A percentile compares a stretch with the other conserved stretches of the same genome.
Evolutionary conservation across 306 rosid genomes (phyloP).

Genomic region (Cicer bijugum): DNA sequence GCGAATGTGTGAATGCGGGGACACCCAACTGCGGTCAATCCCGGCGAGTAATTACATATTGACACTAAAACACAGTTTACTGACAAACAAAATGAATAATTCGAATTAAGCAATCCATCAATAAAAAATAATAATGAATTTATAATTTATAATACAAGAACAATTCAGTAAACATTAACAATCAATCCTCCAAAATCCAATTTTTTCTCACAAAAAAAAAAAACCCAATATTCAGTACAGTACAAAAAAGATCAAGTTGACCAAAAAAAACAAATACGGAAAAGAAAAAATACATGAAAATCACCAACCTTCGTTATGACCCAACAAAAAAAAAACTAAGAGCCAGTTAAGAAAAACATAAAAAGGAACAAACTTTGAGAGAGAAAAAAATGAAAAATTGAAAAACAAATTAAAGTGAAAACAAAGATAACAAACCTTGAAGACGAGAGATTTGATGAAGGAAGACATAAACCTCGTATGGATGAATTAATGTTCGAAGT

Average conservation of each 20-base stretch:
- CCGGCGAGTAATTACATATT: no score
- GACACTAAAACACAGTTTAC: no score
- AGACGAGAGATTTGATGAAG: slow-evolving; percentile 20
- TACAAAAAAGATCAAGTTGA: slow-evolving; percentile 43
- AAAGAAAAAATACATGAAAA: no score
- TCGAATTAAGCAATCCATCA: slow-evolving; percentile 33
- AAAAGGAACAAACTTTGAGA: slow-evolving; percentile 35
- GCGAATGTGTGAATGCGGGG: no score
- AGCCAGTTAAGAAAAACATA: slow-evolving; percentile 10
- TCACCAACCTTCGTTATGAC: not conserved
- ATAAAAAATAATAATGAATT: not conserved
- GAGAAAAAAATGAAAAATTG: not conserved
- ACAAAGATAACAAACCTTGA: slow-evolving; percentile 37
- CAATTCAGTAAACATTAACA: not conserved
- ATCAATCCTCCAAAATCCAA: slow-evolving; percentile 33
- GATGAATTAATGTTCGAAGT: not conserved
- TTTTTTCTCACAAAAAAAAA: not conserved
- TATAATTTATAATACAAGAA: slow-evolving; percentile 3
- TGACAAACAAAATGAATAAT: not conserved
- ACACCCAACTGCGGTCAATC: no score
- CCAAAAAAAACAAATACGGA: not conserved
- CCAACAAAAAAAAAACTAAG: not conserved
- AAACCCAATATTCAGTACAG: slow-evolving; percentile 15
- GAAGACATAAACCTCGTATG: slow-evolving; percentile 37
- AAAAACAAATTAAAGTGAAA: slow-evolving; percentile 6